Evolutionary conservation across 1,284 basidiomycete genomes (phyloP).

Genomic region (Mycena citricolor): DNA sequence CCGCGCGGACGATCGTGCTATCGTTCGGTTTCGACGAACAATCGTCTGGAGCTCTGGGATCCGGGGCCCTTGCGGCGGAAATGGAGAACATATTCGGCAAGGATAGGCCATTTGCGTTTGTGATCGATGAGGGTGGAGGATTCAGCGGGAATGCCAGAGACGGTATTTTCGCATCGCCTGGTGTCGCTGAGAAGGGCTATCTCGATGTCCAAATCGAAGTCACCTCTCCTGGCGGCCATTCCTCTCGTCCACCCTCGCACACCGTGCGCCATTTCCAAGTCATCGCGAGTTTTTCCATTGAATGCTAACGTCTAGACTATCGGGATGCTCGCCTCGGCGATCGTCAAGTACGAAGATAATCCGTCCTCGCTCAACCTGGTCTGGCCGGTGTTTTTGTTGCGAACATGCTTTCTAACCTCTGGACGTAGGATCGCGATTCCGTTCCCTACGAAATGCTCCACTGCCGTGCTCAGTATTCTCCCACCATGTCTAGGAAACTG

Average conservation of each 20-base stretch:
- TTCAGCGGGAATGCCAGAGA: constrained; percentile 24
- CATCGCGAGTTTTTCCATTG: neutral
- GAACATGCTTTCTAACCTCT: too few species aligned
- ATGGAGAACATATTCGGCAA: constrained; percentile 46
- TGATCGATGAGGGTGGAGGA: constrained; percentile 42
- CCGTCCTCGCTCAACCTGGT: neutral
- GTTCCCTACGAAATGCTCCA: too few species aligned
- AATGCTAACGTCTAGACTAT: constrained; percentile 36
- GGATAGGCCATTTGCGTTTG: constrained; percentile 43
- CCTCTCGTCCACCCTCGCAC: constrained; percentile 47
- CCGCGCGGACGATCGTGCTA: constrained; percentile 48
- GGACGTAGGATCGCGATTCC: too few species aligned
- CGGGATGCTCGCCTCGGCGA: constrained; percentile 43
- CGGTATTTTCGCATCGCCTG: constrained; percentile 41
- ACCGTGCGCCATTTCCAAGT: constrained; percentile 31
- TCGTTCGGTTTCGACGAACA: constrained; percentile 66
- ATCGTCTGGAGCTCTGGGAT: constrained; percentile 44
- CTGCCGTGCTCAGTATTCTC: too few species aligned
- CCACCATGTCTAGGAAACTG: too few species aligned
- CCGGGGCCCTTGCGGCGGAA: constrained; percentile 38
- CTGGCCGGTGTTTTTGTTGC: too few species aligned
- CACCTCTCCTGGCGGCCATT: constrained; percentile 51
- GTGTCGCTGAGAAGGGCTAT: constrained; percentile 57
- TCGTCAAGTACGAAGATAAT: constrained; percentile 29
- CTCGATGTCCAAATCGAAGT: constrained; percentile 47